A percentile compares a stretch with the other conserved stretches of the same genome.
Conservation (phyloP, 805 yeast genomes). For the Metschnikowia lachancei region DNA sequence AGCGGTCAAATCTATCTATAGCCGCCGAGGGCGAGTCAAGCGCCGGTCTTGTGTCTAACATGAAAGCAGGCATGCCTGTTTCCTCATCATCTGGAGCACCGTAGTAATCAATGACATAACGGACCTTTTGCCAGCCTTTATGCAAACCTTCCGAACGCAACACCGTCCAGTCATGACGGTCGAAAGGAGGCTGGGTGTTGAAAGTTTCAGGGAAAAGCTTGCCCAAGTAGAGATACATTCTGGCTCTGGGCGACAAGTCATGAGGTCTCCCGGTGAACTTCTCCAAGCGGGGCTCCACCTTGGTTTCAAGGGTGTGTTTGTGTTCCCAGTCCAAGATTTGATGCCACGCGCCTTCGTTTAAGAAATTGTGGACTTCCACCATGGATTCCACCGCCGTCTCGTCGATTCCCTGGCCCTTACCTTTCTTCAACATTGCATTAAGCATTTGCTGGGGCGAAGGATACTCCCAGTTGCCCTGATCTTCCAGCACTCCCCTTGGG, state of each 20-base stretch:
- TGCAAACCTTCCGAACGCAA: slow-evolving; percentile 54
- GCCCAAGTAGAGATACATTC: slow-evolving; percentile 61
- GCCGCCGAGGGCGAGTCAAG: slow-evolving; percentile 65
- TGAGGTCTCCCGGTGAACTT: slow-evolving; percentile 92
- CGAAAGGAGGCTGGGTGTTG: slow-evolving; percentile 85
- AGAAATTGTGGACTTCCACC: slow-evolving; percentile 95
- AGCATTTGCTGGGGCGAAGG: slow-evolving; percentile 99
- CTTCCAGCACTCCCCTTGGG: slow-evolving; percentile 69
- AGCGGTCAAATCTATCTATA: slow-evolving; percentile 64
- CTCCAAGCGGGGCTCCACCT: slow-evolving; percentile 68
- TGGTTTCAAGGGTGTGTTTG: slow-evolving; percentile 55
- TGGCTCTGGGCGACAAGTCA: slow-evolving; percentile 83
- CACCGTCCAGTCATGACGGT: slow-evolving; percentile 98
- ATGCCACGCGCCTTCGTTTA: slow-evolving; percentile 97
- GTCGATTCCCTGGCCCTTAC: slow-evolving; percentile 81
- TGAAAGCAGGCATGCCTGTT: slow-evolving; percentile 87
- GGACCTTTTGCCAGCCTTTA: slow-evolving; percentile 60
- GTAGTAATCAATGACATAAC: slow-evolving; percentile 94
- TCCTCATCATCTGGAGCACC: slow-evolving; percentile 89
- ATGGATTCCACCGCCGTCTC: slow-evolving; percentile 95
- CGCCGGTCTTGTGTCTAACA: slow-evolving; percentile 94
- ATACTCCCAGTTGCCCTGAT: slow-evolving; percentile 90
- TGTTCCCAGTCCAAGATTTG: slow-evolving; percentile 92
- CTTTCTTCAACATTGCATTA: slow-evolving; percentile 94
- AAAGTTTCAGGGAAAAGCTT: slow-evolving; percentile 68